Conservation (phyloP, 495 filamentous ascomycete species). For the Podospora bellae-mahoneyi region DNA sequence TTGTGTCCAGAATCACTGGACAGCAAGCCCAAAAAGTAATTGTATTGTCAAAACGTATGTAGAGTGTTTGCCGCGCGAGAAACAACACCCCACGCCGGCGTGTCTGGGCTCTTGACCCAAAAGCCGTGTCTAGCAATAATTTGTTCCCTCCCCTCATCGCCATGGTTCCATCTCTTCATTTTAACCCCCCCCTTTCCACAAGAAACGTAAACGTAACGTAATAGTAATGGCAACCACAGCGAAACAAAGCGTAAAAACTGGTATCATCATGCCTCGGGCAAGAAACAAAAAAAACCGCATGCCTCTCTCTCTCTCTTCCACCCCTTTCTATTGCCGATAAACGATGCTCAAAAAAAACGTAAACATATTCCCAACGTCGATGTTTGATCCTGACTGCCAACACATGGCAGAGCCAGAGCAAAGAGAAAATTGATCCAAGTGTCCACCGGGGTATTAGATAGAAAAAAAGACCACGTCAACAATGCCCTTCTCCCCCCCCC, state of each 20-base stretch:
- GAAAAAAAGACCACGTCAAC: neutral
- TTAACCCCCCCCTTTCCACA: neutral
- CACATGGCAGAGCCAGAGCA: neutral
- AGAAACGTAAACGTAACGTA: neutral
- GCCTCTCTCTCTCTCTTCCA: neutral
- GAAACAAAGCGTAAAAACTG: neutral
- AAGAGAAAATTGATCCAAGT: neutral
- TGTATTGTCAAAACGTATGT: neutral
- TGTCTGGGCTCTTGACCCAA: slow-evolving; percentile 31
- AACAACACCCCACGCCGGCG: neutral
- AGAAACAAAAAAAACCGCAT: slow-evolving; percentile 16
- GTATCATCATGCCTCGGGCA: slow-evolving; percentile 18
- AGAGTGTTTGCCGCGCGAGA: slow-evolving; percentile 4
- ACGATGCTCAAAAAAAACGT: neutral
- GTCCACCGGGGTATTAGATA: neutral
- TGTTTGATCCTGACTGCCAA: neutral
- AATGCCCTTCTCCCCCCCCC: neutral
- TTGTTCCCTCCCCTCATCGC: neutral
- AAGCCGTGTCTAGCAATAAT: slow-evolving; percentile 26
- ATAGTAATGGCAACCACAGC: neutral
- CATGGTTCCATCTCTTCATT: slow-evolving; percentile 8
- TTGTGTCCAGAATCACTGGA: neutral
- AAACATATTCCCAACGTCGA: neutral
- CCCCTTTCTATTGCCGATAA: neutral
- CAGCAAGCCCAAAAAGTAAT: neutral